Conservation (phyloP, 2,329 filamentous ascomycete species). For the Aureobasidium subglaciale region DNA sequence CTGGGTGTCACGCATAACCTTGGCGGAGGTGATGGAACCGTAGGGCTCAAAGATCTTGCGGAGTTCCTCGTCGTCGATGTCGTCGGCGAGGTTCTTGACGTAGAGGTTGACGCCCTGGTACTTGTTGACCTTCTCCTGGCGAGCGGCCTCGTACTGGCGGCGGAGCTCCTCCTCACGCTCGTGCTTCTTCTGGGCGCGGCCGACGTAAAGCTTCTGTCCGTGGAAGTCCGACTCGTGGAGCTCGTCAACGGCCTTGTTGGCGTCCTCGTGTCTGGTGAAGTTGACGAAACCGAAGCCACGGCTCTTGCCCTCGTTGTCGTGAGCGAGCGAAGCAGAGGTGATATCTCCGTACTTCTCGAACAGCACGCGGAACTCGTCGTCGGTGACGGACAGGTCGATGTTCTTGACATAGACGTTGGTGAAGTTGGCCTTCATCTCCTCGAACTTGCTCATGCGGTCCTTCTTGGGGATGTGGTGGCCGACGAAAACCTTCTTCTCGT, state of each 20-base stretch:
- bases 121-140: constrained; percentile 97
- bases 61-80: constrained; percentile 96
- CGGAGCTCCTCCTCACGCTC: constrained; percentile 99
- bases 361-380: constrained; percentile 89
- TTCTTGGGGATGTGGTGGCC: constrained; percentile 99
- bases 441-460: constrained; percentile 99
- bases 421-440: constrained; percentile 99
- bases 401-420: constrained; percentile 99
- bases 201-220: constrained; percentile 93
- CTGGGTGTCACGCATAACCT: constrained; percentile 89
- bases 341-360: constrained; percentile 92
- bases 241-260: constrained; percentile 77
- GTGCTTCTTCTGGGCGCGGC: constrained; percentile 99
- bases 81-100: constrained; percentile 97
- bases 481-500: constrained; percentile 99
- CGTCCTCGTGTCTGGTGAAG: constrained; percentile 83
- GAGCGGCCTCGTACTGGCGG: constrained; percentile 96
- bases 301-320: constrained; percentile 94
- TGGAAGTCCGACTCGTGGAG: constrained; percentile 89
- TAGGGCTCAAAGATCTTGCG: constrained; percentile 87
- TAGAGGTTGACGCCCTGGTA: constrained; percentile 99
- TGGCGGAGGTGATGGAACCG: constrained; percentile 94
- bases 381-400: constrained; percentile 72
- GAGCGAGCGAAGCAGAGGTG: constrained; percentile 89
- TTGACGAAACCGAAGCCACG: constrained; percentile 94